Base-by-base conservation (phyloP, 164 flowering plant genomes). In the Aristolochia californica region DNA sequence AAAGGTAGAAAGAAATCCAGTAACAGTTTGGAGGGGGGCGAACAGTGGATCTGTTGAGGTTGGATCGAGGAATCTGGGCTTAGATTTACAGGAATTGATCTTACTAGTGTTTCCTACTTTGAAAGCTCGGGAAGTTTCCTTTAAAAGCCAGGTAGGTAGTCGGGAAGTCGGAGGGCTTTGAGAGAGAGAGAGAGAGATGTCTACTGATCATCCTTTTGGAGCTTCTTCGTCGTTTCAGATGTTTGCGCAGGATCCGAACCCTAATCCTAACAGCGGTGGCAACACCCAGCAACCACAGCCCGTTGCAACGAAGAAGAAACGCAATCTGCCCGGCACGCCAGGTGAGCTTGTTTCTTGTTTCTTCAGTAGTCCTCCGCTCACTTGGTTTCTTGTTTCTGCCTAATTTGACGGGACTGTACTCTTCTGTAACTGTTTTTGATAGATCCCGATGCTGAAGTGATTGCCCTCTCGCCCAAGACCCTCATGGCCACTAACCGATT, bases 401-500 rank as follows among this genome's bases (percentile, higher is more conserved):
- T 67, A 48, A 53, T 25, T 23, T 26, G 28, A 40, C 8, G 38
- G 17, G 7, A 50, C 17, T 38, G 2, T 28, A 25, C 16, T 23
- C 44, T 53, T 17, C 47, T 62, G 13, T n/a, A 43, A 13, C n/a
- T n/a, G n/a, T n/a, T n/a, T n/a, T n/a, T n/a, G n/a, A n/a, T 57
- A 84, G 91, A 84, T 79, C 91, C 91, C 65, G 84, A 78, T 63
- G 87, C 91, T 15, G 91, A 84, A 64, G 85, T 84, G 16, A 71
- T 84, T 58, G 82, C 87, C 44, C 56, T 84, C 48, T 84, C 91
- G 0, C 91, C 91, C 0, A 82, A 70, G 48, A 77, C 85, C 7
- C 72, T 84, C 10, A 80, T 84, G 87, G 87, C 91, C 1, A 84
- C 87, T 3, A 84, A 84, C 69, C 43, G 84, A 58, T 84, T 84